A percentile compares a stretch with the other conserved stretches of the same genome.
These are phyloP conservation scores for Crithidia fasciculata DNA, from an alignment of 208 protist species.

Conservation along the genomic window DNA sequence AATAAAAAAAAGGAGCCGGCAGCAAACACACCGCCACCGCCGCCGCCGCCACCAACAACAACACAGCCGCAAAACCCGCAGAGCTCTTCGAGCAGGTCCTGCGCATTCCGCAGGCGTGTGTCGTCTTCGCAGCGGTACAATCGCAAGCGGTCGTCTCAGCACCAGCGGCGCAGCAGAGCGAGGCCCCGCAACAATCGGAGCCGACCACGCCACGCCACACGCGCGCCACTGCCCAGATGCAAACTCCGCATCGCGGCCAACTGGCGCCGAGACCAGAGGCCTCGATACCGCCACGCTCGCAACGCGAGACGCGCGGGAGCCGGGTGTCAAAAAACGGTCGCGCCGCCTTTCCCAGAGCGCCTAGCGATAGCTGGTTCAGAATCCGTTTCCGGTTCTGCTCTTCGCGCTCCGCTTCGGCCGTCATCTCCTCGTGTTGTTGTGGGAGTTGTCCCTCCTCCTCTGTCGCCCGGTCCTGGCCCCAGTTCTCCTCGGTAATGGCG, in stretches of 20 bases:
- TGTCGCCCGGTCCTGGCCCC: neutral
- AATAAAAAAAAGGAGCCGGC: too few species aligned
- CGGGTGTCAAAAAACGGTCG: constrained; percentile 10
- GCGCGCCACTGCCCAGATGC: too few species aligned
- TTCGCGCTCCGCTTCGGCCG: neutral
- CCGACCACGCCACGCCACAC: too few species aligned
- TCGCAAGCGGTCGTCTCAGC: too few species aligned
- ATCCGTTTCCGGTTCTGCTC: constrained; percentile 4
- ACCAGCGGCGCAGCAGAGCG: too few species aligned
- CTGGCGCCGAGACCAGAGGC: neutral
- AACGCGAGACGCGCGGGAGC: neutral
- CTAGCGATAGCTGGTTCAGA: constrained; percentile 14
- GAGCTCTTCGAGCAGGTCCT: too few species aligned
- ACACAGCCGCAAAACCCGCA: too few species aligned
- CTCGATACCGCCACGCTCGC: neutral
- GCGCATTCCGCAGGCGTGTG: too few species aligned
- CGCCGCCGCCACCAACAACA: too few species aligned
- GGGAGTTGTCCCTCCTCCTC: neutral
- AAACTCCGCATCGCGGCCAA: neutral
- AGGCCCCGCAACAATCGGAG: too few species aligned
- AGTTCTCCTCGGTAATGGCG: neutral
- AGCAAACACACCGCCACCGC: too few species aligned
- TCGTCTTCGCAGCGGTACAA: too few species aligned
- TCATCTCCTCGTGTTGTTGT: neutral
- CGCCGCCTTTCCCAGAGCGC: constrained; percentile 25